Base-by-base conservation (phyloP, 2,329 filamentous ascomycete genomes). In the Fusarium pininemorale region DNA sequence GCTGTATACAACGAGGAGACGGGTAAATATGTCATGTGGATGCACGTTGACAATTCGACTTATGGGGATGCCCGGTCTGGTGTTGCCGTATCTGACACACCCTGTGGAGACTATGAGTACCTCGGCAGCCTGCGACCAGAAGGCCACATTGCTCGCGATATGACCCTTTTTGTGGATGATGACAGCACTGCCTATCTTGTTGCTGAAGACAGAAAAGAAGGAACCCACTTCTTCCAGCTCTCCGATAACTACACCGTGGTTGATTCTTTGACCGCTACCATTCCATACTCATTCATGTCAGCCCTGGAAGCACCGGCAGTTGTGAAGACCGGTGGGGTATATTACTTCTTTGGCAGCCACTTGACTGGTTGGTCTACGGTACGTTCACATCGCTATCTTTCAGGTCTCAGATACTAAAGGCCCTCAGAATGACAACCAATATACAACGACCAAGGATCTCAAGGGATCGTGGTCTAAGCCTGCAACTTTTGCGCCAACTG, bases 41-140 rank as follows among this genome's bases (percentile, higher is more conserved):
- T 93, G 84, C 91, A 93, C 77, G 91, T 92, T 55, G 91, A 93
- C 77, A 86, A 83, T 62, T 83, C 83, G 37, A 85, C 85, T 76
- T 93, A 93, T 73, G 85, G 84, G 3, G 90, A 92, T 39, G 91
- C 91, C 1, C 89, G 88, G 63, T 89, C 90, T 4, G 91, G 90
- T 0, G 89, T 93, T 13, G 91, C 91, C 0, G 41, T 44, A 0
- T 44, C 41, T 7, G n/a, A 44, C 41, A 24, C 41, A 24, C 41
- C 41, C 14, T 44, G 41, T 3, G 41, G 41, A 24, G n/a, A 44
- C 15, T 44, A 42, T 24, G n/a, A 44, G 41, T 44, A 44, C n/a
- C n/a, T 44, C 41, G 22, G 41, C 10, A 44, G 22, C 41, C 41
- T 44, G n/a, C n/a, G 15, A 44, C 41, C 41, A 24, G 15, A 44